phyloP scores from a whole-genome alignment of 805 yeast species.

The Lipomyces yamadae region DNA sequence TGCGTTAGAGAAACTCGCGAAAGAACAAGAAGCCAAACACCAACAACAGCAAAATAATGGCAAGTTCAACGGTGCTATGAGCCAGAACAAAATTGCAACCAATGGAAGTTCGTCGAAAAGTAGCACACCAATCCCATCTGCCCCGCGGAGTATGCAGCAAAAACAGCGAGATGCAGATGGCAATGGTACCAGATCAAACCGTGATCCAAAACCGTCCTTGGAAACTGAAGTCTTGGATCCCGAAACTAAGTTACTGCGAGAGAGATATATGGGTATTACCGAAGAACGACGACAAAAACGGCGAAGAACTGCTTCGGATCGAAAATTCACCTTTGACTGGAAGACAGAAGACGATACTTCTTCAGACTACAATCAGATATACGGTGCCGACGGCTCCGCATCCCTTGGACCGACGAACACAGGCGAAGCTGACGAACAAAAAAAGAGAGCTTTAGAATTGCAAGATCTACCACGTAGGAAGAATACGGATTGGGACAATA shows the following conservation, averaged over 20 bases:
- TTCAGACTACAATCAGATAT: conserved; percentile 51
- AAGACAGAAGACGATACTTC: conserved; percentile 68
- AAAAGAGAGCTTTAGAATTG: conserved; percentile 27
- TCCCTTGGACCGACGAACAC: conserved; percentile 1
- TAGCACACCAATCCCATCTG: background rate
- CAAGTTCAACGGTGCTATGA: background rate
- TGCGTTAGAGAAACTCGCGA: conserved; percentile 40
- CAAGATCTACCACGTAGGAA: conserved; percentile 38
- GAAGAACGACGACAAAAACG: conserved; percentile 23
- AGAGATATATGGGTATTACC: conserved; percentile 31
- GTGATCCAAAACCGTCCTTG: background rate
- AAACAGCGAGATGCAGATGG: background rate
- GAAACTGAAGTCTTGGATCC: conserved; percentile 8
- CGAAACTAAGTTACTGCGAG: conserved; percentile 30
- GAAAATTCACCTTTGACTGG: conserved; percentile 73
- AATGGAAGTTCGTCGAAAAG: conserved; percentile 10
- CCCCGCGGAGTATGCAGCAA: conserved; percentile 3
- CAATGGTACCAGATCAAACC: background rate
- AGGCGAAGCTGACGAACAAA: conserved; percentile 15
- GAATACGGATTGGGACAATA: conserved; percentile 39
- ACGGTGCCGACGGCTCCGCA: conserved; percentile 34
- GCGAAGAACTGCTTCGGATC: conserved; percentile 36
- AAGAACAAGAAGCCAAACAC: conserved; percentile 13
- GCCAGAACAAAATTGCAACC: conserved; percentile 4
- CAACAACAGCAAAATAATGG: conserved; percentile 3